phyloP scores from a whole-genome alignment of 2,329 filamentous ascomycete genomes.

The Cordyceps cateniannulata region DNA sequence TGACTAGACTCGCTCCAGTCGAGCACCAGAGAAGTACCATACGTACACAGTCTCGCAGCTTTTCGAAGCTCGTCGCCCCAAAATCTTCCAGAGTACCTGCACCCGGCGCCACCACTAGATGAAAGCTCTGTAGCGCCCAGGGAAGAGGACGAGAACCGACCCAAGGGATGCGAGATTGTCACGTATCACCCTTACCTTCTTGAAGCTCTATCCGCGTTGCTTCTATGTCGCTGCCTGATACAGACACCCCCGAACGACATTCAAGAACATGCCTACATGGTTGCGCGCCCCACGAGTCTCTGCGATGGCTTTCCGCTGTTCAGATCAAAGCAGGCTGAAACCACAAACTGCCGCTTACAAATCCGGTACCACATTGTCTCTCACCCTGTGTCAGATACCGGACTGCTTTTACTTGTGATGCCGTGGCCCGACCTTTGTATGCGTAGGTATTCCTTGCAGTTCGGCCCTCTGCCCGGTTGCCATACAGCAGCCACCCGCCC shows the following conservation, averaged over 20 bases:
- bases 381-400: constrained; percentile 35
- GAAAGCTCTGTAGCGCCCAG: neutral
- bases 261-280: constrained; percentile 74
- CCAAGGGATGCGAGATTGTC: constrained; percentile 22
- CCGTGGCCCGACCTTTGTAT: constrained; percentile 57
- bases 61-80: constrained; percentile 62
- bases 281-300: constrained; percentile 65
- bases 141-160: neutral
- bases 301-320: constrained; percentile 78
- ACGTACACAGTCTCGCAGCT: constrained; percentile 50
- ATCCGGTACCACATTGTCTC: no score
- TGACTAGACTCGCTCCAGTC: constrained; percentile 15
- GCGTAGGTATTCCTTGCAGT: neutral
- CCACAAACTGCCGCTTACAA: constrained; percentile 56
- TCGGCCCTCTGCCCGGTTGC: no score
- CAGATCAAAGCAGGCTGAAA: constrained; percentile 75
- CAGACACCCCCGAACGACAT: constrained; percentile 75
- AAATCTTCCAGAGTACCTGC: constrained; percentile 63
- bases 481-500: no score
- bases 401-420: constrained; percentile 60
- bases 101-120: constrained; percentile 23
- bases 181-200: constrained; percentile 78
- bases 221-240: constrained; percentile 71
- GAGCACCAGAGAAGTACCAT: constrained; percentile 22
- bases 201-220: constrained; percentile 70